Evolutionary conservation across 1,139 yeast species (phyloP), one percentile per base, ranked within the genome.

Genomic region (Saccharomycopsis hybrid): DNA sequence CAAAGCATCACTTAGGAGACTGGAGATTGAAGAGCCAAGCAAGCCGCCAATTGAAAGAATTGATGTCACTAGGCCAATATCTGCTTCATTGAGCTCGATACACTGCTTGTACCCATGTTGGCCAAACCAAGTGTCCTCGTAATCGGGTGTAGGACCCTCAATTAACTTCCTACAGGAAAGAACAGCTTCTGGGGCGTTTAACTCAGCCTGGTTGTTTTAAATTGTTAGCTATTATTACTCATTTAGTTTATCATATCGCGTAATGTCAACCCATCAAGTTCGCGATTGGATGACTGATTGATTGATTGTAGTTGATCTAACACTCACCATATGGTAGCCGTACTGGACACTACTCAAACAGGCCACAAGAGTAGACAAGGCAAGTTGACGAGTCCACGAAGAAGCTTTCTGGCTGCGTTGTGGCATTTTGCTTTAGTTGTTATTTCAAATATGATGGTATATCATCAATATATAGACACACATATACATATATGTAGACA

Each of bases 11-110:
- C 95, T 84, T n/a, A 86, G 55, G 8, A 69, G 59, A 0, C 96
- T 92, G 1, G 89, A 86, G 57, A 77, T 69, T 7, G 82, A 69
- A 0, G 97, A 87, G 1, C 96, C 89, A 5, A 84, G 50, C 27
- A 90, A 70, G 0, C 97, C 97, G 5, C 98, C 97, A 51, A 90
- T 72, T 39, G 94, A 81, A 65, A 85, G 88, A 30, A 86, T 76
- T 0, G 96, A 82, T 0, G 95, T 89, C n/a, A 83, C 81, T 30
- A 85, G 66, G 0, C 97, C 97, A 44, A 86, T 69, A 53, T 85
- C 84, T 45, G 77, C 73, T 13, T 81, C 77, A 25, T 73, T 68
- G 72, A 86, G 72, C 0, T 78, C 73, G 31, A 88, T 77, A 63
- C 96, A 80, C 57, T 73, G 62, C 9, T 56, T 53, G 27, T 65